Base-by-base conservation (phyloP, 2,329 filamentous ascomycete genomes). In the Colletotrichum tamarilloi region DNA sequence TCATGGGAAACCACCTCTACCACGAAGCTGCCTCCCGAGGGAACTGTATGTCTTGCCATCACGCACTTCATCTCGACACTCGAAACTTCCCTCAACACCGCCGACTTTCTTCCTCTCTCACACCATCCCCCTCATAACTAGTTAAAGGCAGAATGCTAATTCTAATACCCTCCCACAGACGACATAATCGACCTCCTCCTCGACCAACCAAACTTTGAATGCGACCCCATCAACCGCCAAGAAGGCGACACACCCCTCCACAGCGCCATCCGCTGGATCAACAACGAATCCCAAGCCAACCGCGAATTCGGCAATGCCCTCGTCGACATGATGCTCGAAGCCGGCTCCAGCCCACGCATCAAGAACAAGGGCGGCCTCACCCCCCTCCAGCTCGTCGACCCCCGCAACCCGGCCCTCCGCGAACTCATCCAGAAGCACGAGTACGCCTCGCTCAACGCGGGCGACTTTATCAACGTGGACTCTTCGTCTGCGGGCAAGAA, bases 11-110 rank as follows among this genome's bases (percentile, higher is more conserved):
- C 84, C 91, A 96, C 80, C 91, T 95, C 38, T 92, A 98, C 81
- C 97, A 98, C 84, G 91, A 98, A 77, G 97, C 95, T 62, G 96
- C 96, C 38, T 88, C 90, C 35, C 92, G 92, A 76, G 97, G 97
- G 78, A 94, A 95, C 84, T 98, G 94, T 96, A 86, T 77, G 92
- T 87, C 11, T 35, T 38, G 32, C 32, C 42, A 22, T 14, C 49
- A 53, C 56, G 28, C 56, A 12, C 28, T 11, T n/a, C 30, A 32
- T 11, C 60, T 42, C 62, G 16, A 49, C 19, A 49, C 19, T n/a
- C 42, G 19, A n/a, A 5, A 8, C 19, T 11, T 49, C 1, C 42
- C 2, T 0, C 8, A 22, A 22, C 19, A 22, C 19, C 19, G 8
- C 42, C 8, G 52, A 11, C 19, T 38, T 35, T 26, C 62, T 30